Conservation (phyloP, 2,329 filamentous ascomycete genomes). For the Plenodomus biglobosus region DNA sequence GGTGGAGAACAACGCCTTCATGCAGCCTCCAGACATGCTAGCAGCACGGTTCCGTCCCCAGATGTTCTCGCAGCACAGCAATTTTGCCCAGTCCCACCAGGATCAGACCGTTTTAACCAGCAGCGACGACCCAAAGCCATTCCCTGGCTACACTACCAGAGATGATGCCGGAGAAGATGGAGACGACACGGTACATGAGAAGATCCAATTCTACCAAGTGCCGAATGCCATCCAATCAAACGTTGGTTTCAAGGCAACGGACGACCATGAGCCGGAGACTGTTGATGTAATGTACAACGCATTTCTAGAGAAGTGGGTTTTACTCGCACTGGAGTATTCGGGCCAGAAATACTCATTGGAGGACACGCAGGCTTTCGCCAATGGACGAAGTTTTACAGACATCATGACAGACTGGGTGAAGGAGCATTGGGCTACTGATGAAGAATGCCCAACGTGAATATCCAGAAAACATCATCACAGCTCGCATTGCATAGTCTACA, state of each 20-base stretch:
- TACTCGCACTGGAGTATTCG: slow-evolving; percentile 69
- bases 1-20: slow-evolving; percentile 32
- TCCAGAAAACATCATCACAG: background rate
- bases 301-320: slow-evolving; percentile 81
- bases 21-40: slow-evolving; percentile 52
- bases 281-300: slow-evolving; percentile 92
- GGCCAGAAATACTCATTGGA: slow-evolving; percentile 53
- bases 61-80: slow-evolving; percentile 8
- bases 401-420: slow-evolving; percentile 63
- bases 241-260: slow-evolving; percentile 56
- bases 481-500: no score
- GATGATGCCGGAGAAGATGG: slow-evolving; percentile 83
- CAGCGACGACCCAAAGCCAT: slow-evolving; percentile 41
- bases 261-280: slow-evolving; percentile 59
- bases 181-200: slow-evolving; percentile 83
- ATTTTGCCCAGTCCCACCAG: slow-evolving; percentile 7
- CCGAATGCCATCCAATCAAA: slow-evolving; percentile 81
- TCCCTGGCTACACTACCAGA: slow-evolving; percentile 84
- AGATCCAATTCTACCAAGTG: slow-evolving; percentile 72
- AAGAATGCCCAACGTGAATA: slow-evolving; percentile 18
- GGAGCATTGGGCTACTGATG: slow-evolving; percentile 53
- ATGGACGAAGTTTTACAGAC: slow-evolving; percentile 57
- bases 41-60: slow-evolving; percentile 29
- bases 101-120: slow-evolving; percentile 12
- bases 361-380: slow-evolving; percentile 57